phyloP scores from a whole-genome alignment of 305 asterid genomes.

The Fraxinus latifolia region DNA sequence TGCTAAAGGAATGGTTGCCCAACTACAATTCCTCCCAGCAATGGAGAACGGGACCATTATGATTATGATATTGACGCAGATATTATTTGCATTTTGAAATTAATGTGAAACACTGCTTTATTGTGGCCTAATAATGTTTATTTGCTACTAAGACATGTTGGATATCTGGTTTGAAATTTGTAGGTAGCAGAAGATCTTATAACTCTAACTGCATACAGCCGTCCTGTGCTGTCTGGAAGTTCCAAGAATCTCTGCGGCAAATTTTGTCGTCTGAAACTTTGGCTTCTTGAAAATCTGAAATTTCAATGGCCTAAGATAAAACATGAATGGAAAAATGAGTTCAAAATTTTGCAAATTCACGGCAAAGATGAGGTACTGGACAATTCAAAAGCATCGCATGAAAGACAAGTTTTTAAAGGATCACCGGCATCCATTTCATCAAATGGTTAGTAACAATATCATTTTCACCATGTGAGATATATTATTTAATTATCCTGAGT shows the following conservation, averaged over 20 bases:
- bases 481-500: background rate
- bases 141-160: background rate
- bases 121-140: background rate
- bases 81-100: background rate
- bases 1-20: background rate
- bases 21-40: background rate
- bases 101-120: background rate
- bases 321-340: constrained; percentile 4
- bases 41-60: background rate
- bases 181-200: constrained; percentile 5
- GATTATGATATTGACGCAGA: background rate
- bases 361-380: constrained; percentile 12
- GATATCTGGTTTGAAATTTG: background rate
- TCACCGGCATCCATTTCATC: background rate
- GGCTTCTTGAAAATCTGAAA: constrained; percentile 21
- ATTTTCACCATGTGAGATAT: background rate
- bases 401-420: constrained; percentile 5
- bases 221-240: constrained; percentile 20
- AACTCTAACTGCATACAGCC: constrained; percentile 9
- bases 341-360: constrained; percentile 2
- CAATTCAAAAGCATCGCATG: constrained; percentile 13
- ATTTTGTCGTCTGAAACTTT: constrained; percentile 17
- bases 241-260: constrained; percentile 23
- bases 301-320: background rate
- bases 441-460: constrained; percentile 12